Evolutionary conservation across 768 basidiomycete species (phyloP).

Genomic region (Mycena belliarum): DNA sequence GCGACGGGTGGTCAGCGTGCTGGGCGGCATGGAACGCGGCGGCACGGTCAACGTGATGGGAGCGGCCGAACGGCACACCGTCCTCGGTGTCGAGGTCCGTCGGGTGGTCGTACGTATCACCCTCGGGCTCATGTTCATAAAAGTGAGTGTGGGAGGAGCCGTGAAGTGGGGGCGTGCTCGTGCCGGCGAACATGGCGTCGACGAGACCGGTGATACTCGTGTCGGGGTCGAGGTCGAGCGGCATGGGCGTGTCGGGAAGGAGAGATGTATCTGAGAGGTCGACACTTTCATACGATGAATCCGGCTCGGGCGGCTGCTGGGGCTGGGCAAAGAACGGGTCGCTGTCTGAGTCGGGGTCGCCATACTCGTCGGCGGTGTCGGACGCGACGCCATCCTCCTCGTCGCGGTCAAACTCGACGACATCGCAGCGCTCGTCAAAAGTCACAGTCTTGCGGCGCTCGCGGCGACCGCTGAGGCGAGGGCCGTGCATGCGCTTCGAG

Average conservation of each 20-base stretch:
- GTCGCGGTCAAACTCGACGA: constrained; percentile 75
- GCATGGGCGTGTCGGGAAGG: constrained; percentile 31
- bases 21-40: constrained; percentile 43
- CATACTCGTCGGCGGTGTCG: constrained; percentile 30
- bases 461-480: constrained; percentile 56
- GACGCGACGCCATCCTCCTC: constrained; percentile 35
- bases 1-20: constrained; percentile 30
- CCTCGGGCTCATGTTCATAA: constrained; percentile 4
- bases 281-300: constrained; percentile 46
- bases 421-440: constrained; percentile 79
- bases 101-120: constrained; percentile 37
- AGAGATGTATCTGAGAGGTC: constrained; percentile 42
- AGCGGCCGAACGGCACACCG: constrained; percentile 63
- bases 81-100: constrained; percentile 63
- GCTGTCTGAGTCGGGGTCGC: constrained; percentile 41
- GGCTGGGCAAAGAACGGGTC: constrained; percentile 47
- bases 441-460: constrained; percentile 76
- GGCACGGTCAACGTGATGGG: constrained; percentile 59
- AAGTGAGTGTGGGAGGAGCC: constrained; percentile 15
- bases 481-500: constrained; percentile 74
- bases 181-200: constrained; percentile 59
- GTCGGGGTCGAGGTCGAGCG: constrained; percentile 45
- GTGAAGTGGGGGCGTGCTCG: constrained; percentile 41
- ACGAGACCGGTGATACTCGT: constrained; percentile 72
- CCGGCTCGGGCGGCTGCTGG: constrained; percentile 31